Evolutionary conservation across 345 rosid genomes (phyloP).

Genomic region (Eucalyptus albens): DNA sequence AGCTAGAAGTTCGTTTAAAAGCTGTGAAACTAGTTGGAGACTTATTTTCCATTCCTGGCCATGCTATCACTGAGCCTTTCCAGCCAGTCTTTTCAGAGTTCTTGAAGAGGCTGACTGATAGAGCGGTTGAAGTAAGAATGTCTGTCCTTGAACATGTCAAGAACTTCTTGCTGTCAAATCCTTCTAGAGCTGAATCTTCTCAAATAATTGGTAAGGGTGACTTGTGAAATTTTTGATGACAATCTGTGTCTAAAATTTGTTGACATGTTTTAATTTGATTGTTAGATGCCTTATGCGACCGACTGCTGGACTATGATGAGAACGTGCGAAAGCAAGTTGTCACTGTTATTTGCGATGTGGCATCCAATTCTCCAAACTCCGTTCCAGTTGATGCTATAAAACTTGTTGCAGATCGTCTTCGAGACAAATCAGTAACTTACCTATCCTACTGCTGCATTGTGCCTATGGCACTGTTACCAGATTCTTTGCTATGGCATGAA

Average conservation of each 20-base stretch:
- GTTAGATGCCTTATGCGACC: slow-evolving; percentile 90
- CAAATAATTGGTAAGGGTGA: slow-evolving; percentile 52
- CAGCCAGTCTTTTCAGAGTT: slow-evolving; percentile 84
- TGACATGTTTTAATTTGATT: not conserved
- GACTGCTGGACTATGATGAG: slow-evolving; percentile 96
- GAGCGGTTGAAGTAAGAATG: slow-evolving; percentile 80
- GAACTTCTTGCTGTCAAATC: slow-evolving; percentile 67
- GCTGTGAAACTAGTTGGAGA: slow-evolving; percentile 87
- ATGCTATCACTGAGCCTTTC: slow-evolving; percentile 49
- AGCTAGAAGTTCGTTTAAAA: slow-evolving; percentile 75
- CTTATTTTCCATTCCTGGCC: slow-evolving; percentile 71
- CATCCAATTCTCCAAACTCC: slow-evolving; percentile 47
- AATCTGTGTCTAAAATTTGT: not conserved
- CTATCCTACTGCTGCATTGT: not conserved
- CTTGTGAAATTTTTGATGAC: not conserved
- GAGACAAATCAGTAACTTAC: slow-evolving; percentile 84
- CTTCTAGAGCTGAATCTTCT: slow-evolving; percentile 65
- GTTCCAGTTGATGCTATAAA: slow-evolving; percentile 66
- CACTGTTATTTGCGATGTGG: slow-evolving; percentile 80
- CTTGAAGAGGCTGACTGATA: slow-evolving; percentile 88
- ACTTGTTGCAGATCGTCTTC: slow-evolving; percentile 79
- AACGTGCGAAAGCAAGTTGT: slow-evolving; percentile 92
- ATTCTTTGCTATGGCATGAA: not conserved
- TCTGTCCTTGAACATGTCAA: slow-evolving; percentile 79
- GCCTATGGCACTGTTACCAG: not conserved